phyloP scores from a whole-genome alignment of 1,284 basidiomycete genomes.

The Cutaneotrichosporon arboriforme region DNA sequence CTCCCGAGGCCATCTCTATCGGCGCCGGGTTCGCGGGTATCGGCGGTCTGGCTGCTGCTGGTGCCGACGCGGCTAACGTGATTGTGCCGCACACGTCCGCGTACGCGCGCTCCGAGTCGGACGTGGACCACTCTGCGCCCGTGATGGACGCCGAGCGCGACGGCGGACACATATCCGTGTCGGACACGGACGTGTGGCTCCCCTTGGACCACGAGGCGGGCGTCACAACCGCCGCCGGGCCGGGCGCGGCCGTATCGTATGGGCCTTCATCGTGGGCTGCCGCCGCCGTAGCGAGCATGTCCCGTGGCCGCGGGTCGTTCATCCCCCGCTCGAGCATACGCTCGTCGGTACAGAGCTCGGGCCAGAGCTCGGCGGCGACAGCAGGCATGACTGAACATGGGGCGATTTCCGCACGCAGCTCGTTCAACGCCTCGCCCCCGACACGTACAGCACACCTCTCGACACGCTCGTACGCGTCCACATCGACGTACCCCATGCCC shows the following conservation, averaged over 20 bases:
- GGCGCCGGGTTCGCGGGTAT: neutral
- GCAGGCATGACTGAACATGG: neutral
- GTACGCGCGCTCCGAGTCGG: neutral
- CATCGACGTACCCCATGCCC: neutral
- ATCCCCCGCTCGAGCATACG: neutral
- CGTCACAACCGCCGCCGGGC: neutral
- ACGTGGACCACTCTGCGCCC: slow-evolving; percentile 4
- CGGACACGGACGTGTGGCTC: slow-evolving; percentile 14
- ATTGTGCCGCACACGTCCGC: neutral
- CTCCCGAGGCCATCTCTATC: neutral
- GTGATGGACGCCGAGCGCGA: neutral
- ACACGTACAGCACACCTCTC: neutral
- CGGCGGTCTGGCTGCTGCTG: neutral
- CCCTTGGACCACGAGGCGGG: neutral
- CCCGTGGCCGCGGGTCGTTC: no score
- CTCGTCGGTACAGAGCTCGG: neutral
- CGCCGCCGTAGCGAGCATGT: no score
- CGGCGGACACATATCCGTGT: neutral
- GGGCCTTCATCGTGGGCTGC: neutral
- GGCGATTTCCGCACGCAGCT: neutral
- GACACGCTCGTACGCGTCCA: neutral
- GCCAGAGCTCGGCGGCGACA: neutral
- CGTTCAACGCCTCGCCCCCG: neutral
- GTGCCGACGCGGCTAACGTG: neutral
- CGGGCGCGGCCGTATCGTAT: no score